phyloP scores from a whole-genome alignment of 345 rosid species.

The Salix dunnii region DNA sequence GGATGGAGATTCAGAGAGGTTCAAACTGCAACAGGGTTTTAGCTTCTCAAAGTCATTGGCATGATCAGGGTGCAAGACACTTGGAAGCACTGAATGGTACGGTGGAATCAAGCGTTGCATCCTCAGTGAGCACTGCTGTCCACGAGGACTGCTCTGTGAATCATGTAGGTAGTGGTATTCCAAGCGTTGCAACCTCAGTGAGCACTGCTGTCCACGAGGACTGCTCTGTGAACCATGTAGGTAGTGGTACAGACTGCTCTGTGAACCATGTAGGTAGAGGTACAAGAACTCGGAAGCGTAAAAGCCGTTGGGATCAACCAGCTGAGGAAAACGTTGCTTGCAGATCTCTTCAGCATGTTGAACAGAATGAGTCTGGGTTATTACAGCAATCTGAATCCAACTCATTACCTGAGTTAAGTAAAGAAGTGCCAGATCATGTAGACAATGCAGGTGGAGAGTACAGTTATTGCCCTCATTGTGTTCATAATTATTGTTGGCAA shows the following conservation, averaged over 20 bases:
- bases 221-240: conserved; percentile 36
- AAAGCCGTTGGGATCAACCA: conserved; percentile 98
- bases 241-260: too few species aligned
- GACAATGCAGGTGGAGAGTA: conserved; percentile 23
- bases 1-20: conserved; percentile 43
- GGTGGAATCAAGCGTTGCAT: conserved; percentile 28
- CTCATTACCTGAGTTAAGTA: conserved; percentile 11
- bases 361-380: conserved; percentile 30
- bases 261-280: conserved; percentile 33
- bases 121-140: conserved; percentile 39
- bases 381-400: conserved; percentile 23
- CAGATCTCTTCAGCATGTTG: conserved; percentile 26
- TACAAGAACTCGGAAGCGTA: conserved; percentile 66
- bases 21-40: conserved; percentile 41
- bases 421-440: conserved; percentile 6
- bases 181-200: conserved; percentile 31
- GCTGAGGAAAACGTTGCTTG: conserved; percentile 32
- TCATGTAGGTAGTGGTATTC: too few species aligned
- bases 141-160: conserved; percentile 40
- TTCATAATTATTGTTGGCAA: conserved; percentile 19
- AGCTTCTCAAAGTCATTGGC: conserved; percentile 45
- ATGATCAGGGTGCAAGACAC: conserved; percentile 47
- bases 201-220: conserved; percentile 42
- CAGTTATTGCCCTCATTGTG: conserved; percentile 12
- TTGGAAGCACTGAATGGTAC: conserved; percentile 42